These are phyloP conservation scores for Simplicillium sp. DNA, from an alignment of 2,329 filamentous ascomycete species.

Conservation along the genomic window DNA sequence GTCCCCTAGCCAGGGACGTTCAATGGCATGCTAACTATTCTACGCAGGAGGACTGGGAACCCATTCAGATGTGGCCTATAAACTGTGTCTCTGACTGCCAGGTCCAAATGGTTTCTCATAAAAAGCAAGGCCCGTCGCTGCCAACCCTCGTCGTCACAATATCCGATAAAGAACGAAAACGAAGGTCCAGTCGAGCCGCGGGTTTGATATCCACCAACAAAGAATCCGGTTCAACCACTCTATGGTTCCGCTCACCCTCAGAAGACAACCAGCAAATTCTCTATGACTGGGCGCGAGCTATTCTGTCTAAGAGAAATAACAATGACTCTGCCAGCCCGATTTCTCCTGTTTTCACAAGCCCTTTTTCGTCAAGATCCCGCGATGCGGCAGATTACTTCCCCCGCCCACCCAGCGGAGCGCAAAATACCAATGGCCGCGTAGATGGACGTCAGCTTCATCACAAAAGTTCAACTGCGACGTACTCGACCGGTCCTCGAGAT, in stretches of 20 bases:
- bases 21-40: constrained; percentile 8
- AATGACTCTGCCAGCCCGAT: constrained; percentile 42
- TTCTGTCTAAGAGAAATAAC: constrained; percentile 34
- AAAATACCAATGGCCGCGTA: constrained; percentile 24
- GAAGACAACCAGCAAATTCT: constrained; percentile 43
- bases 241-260: constrained; percentile 46
- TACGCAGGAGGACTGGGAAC: constrained; percentile 41
- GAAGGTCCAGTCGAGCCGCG: constrained; percentile 53
- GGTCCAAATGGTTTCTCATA: constrained; percentile 48
- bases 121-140: constrained; percentile 50
- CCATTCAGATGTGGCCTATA: constrained; percentile 43
- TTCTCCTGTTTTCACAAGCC: constrained; percentile 44
- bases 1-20: constrained; percentile 7
- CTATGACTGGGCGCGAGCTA: constrained; percentile 50
- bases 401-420: constrained; percentile 30
- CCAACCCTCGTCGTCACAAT: constrained; percentile 52
- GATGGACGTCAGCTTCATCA: constrained; percentile 27
- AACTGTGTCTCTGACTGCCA: constrained; percentile 45
- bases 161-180: constrained; percentile 52
- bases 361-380: constrained; percentile 33
- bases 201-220: constrained; percentile 42
- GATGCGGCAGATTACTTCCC: constrained; percentile 31
- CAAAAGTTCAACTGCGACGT: constrained; percentile 38
- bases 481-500: constrained; percentile 36
- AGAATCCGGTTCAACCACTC: constrained; percentile 34